A percentile compares a stretch with the other conserved stretches of the same genome.
These are phyloP conservation scores for Neonectria sp. DNA, from an alignment of 2,329 filamentous ascomycete species.

Conservation along the genomic window DNA sequence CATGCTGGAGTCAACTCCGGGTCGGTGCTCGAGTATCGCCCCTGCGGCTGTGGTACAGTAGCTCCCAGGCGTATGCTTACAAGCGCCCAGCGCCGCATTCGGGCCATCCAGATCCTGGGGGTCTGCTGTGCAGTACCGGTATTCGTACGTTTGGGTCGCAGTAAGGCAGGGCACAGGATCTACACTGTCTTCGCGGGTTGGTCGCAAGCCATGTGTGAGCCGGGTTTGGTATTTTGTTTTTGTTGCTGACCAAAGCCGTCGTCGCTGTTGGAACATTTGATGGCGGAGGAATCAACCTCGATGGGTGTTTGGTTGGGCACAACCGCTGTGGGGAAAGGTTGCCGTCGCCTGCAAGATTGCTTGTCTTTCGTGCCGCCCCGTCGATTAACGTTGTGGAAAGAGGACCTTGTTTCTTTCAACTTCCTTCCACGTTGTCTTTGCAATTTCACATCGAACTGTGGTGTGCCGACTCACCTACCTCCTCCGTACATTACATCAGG, in stretches of 20 bases:
- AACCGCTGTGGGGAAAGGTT: background rate
- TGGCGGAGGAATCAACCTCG: constrained; percentile 9
- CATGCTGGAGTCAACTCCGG: constrained; percentile 14
- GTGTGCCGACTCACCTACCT: background rate
- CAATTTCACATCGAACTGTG: background rate
- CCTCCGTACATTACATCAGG: constrained; percentile 2
- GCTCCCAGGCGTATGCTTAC: constrained; percentile 15
- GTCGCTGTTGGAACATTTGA: constrained; percentile 30
- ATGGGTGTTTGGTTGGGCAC: background rate
- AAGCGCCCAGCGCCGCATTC: constrained; percentile 7
- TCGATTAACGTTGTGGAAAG: background rate
- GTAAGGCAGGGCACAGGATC: constrained; percentile 12
- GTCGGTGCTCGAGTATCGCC: constrained; percentile 19
- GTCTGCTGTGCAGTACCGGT: constrained; percentile 5
- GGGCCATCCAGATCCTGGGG: constrained; percentile 24
- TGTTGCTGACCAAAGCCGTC: constrained; percentile 32
- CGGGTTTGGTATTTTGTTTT: constrained; percentile 7
- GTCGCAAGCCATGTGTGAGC: background rate
- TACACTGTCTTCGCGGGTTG: background rate
- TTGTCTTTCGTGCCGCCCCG: background rate
- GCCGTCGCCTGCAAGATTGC: background rate
- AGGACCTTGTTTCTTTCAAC: background rate
- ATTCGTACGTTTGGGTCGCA: constrained; percentile 1
- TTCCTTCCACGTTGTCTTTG: constrained; percentile 1
- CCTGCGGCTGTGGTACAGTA: constrained; percentile 9